Base-by-base conservation (phyloP, 2,329 filamentous ascomycete genomes). In the Aspergillus persii region DNA sequence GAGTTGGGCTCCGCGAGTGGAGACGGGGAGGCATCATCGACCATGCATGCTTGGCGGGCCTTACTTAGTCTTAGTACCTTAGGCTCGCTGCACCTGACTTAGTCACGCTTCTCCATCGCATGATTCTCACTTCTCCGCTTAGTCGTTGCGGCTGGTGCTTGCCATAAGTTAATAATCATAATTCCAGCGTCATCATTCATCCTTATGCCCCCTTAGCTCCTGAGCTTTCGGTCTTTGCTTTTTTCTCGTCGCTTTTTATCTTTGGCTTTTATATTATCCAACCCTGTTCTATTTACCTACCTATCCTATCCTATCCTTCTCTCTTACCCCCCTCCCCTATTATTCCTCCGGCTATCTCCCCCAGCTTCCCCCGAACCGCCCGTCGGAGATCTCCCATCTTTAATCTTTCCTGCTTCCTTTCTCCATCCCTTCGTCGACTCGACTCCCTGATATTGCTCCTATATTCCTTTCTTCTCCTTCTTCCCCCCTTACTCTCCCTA, bases 381-480 rank as follows among this genome's bases (percentile, higher is more conserved):
- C 51, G 58, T 50, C 55, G 56, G 56, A 59, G 53, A 63, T 61
- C 61, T 29, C 51, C 56, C 58, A 51, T 50, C 47, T 41, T 54
- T 63, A 48, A 52, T 52, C 54, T 56, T 52, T 39, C 52, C n/a
- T 7, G 46, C 50, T 36, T 33, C 31, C 31, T 26, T 31, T 41
- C 39, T 33, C 49, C 56, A 52, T 41, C 36, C 36, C 48, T 44
- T 54, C 39, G 7, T 47, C 27, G 15, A 26, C 31, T n/a, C 46
- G 33, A 5, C 27, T 50, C 27, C 52, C 26, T 52, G n/a, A 29
- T 51, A 44, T 49, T 31, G 27, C 52, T 49, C 8, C 23, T 12
- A 47, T 41, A 47, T 47, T 27, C 9, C n/a, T 52, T 41, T 46
- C 36, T 51, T 31, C 55, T 33, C 36, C 30, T 44, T 57, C 9